Evolutionary conservation across 345 rosid species (phyloP), one percentile per base, ranked within the genome.

Genomic region (Pistacia integerrima): DNA sequence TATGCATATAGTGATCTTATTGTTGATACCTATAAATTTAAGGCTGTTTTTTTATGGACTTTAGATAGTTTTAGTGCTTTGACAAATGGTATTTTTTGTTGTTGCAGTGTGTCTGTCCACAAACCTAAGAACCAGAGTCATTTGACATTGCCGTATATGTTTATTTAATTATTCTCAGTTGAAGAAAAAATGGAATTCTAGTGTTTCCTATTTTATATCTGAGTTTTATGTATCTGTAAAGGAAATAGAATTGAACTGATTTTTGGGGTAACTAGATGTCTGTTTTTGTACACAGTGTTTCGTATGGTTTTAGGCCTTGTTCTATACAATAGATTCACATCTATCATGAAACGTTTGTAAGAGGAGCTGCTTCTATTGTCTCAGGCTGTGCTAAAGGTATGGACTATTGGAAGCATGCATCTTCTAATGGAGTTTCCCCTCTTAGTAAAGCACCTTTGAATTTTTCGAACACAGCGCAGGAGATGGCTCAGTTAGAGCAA

Each of bases 391-490:
- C 69, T 16, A 17, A 64, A 79, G 81, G 30, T 64, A 93, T 94
- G 98, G 93, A 91, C 55, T 71, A 72, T 2, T 75, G 90, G 86
- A 88, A 85, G 84, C 81, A 74, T 73, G 61, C 82, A 59, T 70
- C 86, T 77, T 84, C 87, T 51, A 78, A 69, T 74, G 85, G 76
- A 71, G 77, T 88, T 76, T 70, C 85, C 68, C 84, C 87, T 77
- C 83, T 87, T 81, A 77, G 79, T 77, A 81, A 86, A 83, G 89
- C 83, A 69, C 76, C 86, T 76, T 82, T 84, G 56, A 81, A 64
- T 74, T 79, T 81, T 64, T 70, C 87, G 5, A 87, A 83, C 68
- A 78, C 68, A 46, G 77, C 80, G 75, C 86, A 80, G 73, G 88
- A 78, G 76, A 85, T 79, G 82, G 80, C 78, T 66, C 79, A 76